Evolutionary conservation across 2,329 filamentous ascomycete species (phyloP).

Genomic region (Huntiella bhutanensis): DNA sequence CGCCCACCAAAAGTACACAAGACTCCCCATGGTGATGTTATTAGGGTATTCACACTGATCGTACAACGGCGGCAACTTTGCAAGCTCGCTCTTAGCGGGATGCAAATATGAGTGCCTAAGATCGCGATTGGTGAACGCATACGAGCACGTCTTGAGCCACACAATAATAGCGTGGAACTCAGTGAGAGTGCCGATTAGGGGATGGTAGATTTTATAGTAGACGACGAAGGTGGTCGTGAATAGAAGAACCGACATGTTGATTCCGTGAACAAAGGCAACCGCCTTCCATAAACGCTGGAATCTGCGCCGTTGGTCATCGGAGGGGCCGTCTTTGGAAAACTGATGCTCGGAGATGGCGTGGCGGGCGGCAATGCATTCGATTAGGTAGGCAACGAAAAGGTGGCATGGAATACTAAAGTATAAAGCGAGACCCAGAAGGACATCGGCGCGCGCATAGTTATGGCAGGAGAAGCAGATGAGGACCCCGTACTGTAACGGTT

Average conservation of each 20-base stretch:
- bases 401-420: constrained; percentile 83
- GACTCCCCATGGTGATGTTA: constrained; percentile 75
- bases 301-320: constrained; percentile 41
- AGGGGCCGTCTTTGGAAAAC: constrained; percentile 16
- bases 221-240: constrained; percentile 67
- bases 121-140: constrained; percentile 91
- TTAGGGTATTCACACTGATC: constrained; percentile 65
- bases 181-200: constrained; percentile 76
- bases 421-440: constrained; percentile 55
- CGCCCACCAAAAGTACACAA: constrained; percentile 95
- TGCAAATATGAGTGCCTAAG: constrained; percentile 79
- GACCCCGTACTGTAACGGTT: constrained; percentile 59
- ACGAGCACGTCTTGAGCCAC: constrained; percentile 89
- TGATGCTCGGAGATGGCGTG: constrained; percentile 46
- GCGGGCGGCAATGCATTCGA: constrained; percentile 66
- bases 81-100: constrained; percentile 45
- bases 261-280: constrained; percentile 59
- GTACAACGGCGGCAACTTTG: constrained; percentile 65
- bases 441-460: constrained; percentile 62
- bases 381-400: constrained; percentile 73
- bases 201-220: constrained; percentile 82
- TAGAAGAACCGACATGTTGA: constrained; percentile 71
- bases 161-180: constrained; percentile 88
- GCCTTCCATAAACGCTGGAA: constrained; percentile 64
- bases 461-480: constrained; percentile 83